Base-by-base conservation (phyloP, 306 rosid species). In the Quercus mongolica region DNA sequence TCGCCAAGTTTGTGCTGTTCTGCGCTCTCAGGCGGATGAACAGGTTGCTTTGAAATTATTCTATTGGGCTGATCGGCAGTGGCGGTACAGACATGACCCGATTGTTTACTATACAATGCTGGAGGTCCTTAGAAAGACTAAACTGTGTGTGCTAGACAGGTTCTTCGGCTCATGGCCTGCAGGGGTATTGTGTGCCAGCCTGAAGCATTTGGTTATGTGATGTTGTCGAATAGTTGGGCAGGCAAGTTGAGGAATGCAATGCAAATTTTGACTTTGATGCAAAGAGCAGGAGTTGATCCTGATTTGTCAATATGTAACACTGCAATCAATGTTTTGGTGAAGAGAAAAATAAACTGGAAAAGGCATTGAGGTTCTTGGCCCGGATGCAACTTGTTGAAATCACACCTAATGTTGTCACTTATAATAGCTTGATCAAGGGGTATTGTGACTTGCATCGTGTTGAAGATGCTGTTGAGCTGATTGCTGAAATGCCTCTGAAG, bases 41-140 rank as follows among this genome's bases (percentile, higher is more conserved):
- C 83, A 97, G 44, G 76, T 88, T 80, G 95, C 99, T 81, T 85
- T 94, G 90, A 78, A 67, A 3, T 87, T 90, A 71, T 94, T 92
- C 81, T 90, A 91, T 58, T 92, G 97, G 99, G 97, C 92, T 26
- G 97, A 94, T 84, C 76, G 92, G 80, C 91, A 89, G 71, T 92
- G 99, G 99, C 87, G 94, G 59, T 91, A 92, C 49, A 82, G 85
- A 21, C 97, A 92, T 30, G 79, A 87, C 25, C 74, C 83, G 5
- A 6, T 87, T 56, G 97, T 90, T 38, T 90, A 88, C 81, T 84
- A 90, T 74, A 83, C 90, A 15, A 90, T 92, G 92, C 83, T 94
- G 21, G 91, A 91, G 83, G 78, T 92, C 64, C 97, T 92, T 69
- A 86, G 97, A 78, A 89, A 87, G 87, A 91, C 97, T 69, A 94